Conservation (phyloP, 148 eudicot genomes). For the Hydrangea macrophylla region DNA sequence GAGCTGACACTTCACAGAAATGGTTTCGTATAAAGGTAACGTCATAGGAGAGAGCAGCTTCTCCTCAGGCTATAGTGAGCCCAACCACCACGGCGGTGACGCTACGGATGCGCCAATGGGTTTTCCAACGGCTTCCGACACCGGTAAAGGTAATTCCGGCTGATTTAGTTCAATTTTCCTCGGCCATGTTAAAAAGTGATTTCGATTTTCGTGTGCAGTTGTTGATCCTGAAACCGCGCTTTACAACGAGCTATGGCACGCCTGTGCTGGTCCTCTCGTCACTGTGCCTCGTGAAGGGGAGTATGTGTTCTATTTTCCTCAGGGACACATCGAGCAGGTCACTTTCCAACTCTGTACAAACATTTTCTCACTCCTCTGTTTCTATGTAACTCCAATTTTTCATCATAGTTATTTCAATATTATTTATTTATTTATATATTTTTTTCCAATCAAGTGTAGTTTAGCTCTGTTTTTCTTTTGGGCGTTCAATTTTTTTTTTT, state of each 20-base stretch:
- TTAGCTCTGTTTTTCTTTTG: not conserved
- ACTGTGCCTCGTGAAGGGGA: conserved; percentile 73
- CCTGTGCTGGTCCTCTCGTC: conserved; percentile 97
- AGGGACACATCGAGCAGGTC: conserved; percentile 99
- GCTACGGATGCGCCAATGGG: conserved; percentile 12
- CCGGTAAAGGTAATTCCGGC: conserved; percentile 47
- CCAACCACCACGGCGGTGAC: conserved; percentile 17
- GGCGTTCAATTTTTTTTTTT: too few species aligned
- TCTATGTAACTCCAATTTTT: not conserved
- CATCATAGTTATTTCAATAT: not conserved
- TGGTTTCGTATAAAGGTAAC: conserved; percentile 42
- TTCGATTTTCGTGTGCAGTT: conserved; percentile 30
- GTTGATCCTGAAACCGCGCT: conserved; percentile 74
- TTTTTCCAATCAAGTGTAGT: not conserved
- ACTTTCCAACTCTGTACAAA: not conserved
- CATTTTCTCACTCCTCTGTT: not conserved
- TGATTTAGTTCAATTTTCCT: not conserved
- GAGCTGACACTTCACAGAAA: conserved; percentile 27
- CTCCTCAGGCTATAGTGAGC: conserved; percentile 18
- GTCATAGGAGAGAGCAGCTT: conserved; percentile 21
- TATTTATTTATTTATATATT: not conserved
- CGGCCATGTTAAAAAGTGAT: too few species aligned
- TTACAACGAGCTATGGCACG: conserved; percentile 86
- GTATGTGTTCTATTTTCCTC: conserved; percentile 88
- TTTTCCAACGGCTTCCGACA: conserved; percentile 22